Base-by-base conservation (phyloP, 148 eudicot genomes). In the Rhododendron vialii region DNA sequence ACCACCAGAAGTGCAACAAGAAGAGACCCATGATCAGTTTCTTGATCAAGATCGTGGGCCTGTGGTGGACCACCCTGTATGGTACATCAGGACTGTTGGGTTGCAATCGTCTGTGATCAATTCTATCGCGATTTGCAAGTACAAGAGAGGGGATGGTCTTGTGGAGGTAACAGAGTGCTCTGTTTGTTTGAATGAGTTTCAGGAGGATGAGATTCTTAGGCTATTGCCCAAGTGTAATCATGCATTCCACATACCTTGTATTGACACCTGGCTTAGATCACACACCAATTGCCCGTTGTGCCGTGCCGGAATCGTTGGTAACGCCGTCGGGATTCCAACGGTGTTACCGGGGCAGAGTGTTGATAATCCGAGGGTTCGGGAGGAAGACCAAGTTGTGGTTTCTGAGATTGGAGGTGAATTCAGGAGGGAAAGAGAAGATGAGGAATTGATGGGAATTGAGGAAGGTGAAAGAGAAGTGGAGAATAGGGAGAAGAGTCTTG, bases 231-330 rank as follows among this genome's bases (percentile, higher is more conserved):
- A 92, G 63, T 95, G 98, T 86, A 91, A 81, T 55, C 98, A 95
- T 80, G 96, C 95, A 26, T 95, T 95, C 84, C 98, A 95, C 88
- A 12, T 95, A 18, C 85, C 90, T 61, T 95, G 98, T 89, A 92
- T 94, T 77, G 98, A 95, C 80, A 93, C 98, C 12, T 93, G 98
- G 98, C 95, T 95, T 22, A 82, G 85, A 48, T 93, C 98, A 0
- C 98, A 93, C 85, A 94, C 92, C 22, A 95, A 92, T 80, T 95
- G 98, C 77, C 98, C 98, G 1, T 45, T 94, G 80, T 95, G 98
- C 81, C 92, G 98, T 47, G 94, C 95, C 26, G 91, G 90, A 8
- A 90, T 92, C 18, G 84, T 89, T 20, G 79, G 15, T 13, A 78
- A 14, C 26, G 2, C 77, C 1, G n/a, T 53, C 7, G 33, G 7